Base-by-base conservation (phyloP, 2,329 filamentous ascomycete genomes). In the Cercospora beticola region DNA sequence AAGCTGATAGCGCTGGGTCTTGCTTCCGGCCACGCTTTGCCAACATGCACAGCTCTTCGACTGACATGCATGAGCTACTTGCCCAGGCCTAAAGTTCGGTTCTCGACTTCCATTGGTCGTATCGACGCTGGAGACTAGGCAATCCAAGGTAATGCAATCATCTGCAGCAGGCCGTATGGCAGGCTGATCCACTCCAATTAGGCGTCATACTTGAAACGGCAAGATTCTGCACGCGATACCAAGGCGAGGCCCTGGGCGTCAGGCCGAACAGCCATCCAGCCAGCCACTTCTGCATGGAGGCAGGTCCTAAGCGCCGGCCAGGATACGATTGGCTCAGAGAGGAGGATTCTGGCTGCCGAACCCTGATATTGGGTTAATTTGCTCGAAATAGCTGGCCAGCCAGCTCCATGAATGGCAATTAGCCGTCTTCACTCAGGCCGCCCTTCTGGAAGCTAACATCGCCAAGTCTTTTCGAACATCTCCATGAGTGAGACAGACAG, bases 261-360 rank as follows among this genome's bases (percentile, higher is more conserved):
- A 64, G 62, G 54, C 57, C 58, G 57, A 63, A 62, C 33, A 64
- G 49, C 43, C 40, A 57, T 14, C 61, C 43, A 60, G 65, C 70
- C 70, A 71, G 67, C 70, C 70, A 69, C 67, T 68, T 56, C 61
- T 49, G 23, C 33, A 33, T 62, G 66, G 58, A 54, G 56, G 43
- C 66, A 56, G 62, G 43, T 65, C 40, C 60, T 71, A 71, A 68
- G 70, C 70, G 70, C 70, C 68, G 33, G 59, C 33, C 68, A 67
- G 63, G 62, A 72, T 65, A 64, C 59, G 61, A 68, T 56, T 66
- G 66, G 70, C 56, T 40, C 40, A 66, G 62, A 59, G 49, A 60
- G 5, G 64, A 67, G 54, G 66, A 56, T 58, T 58, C 12, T 59
- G 52, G 28, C 16, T 46, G 26, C 56, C 26, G 40, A 28, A 60